phyloP scores from a whole-genome alignment of 2,329 filamentous ascomycete genomes.

The Cladorrhinum sp. region DNA sequence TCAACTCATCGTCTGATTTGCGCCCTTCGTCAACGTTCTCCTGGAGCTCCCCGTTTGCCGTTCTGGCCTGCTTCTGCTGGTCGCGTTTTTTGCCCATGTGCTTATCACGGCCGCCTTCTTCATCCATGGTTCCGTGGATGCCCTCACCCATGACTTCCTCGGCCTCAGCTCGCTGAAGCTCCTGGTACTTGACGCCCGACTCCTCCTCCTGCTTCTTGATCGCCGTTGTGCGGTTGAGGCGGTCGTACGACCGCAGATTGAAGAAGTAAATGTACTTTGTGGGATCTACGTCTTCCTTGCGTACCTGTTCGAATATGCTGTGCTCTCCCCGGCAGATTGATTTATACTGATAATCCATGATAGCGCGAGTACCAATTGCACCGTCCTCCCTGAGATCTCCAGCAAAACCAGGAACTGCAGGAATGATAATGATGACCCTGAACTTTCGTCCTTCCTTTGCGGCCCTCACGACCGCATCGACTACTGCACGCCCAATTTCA shows the following conservation, averaged over 20 bases:
- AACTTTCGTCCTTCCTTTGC: slow-evolving; percentile 84
- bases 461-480: slow-evolving; percentile 81
- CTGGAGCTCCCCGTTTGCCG: slow-evolving; percentile 31
- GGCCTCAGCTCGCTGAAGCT: slow-evolving; percentile 83
- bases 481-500: slow-evolving; percentile 81
- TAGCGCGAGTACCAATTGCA: slow-evolving; percentile 82
- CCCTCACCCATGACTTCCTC: slow-evolving; percentile 81
- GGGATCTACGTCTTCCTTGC: slow-evolving; percentile 70
- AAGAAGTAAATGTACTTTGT: slow-evolving; percentile 84
- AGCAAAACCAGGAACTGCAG: slow-evolving; percentile 89
- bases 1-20: slow-evolving; percentile 39
- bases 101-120: slow-evolving; percentile 44
- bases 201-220: slow-evolving; percentile 74
- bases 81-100: slow-evolving; percentile 46
- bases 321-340: slow-evolving; percentile 89
- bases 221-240: slow-evolving; percentile 76
- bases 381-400: slow-evolving; percentile 82
- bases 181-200: slow-evolving; percentile 78
- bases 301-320: slow-evolving; percentile 81
- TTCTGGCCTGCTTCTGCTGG: slow-evolving; percentile 30
- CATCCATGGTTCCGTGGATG: slow-evolving; percentile 58
- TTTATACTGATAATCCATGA: slow-evolving; percentile 99
- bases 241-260: slow-evolving; percentile 89
- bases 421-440: slow-evolving; percentile 84
- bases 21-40: slow-evolving; percentile 35